Percentiles rank a stretch among this genome's conserved stretches.
Conservation (phyloP, 306 rosid species). For the Neltuma alba region DNA sequence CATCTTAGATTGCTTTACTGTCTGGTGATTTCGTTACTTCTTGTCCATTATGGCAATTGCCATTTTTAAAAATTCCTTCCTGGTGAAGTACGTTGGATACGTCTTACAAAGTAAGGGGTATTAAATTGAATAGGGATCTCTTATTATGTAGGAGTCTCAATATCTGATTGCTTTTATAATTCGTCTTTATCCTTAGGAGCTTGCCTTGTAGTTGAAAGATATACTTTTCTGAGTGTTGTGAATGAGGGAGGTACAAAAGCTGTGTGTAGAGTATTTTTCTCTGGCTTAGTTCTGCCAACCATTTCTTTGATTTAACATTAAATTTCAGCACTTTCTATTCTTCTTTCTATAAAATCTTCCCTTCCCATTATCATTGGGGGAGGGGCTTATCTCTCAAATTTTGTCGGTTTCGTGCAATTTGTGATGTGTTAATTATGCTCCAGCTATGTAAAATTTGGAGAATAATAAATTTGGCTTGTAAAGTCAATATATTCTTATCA, state of each 20-base stretch:
- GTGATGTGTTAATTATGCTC: neutral
- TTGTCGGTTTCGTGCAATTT: neutral
- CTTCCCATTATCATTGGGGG: neutral
- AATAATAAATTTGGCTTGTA: neutral
- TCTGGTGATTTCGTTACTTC: constrained; percentile 27
- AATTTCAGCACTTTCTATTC: neutral
- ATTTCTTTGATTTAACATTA: neutral
- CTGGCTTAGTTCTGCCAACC: neutral
- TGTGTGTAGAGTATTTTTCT: neutral
- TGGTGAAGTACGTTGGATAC: neutral
- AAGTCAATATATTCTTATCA: neutral
- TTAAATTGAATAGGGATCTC: neutral
- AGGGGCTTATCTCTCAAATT: neutral
- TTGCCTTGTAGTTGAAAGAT: neutral
- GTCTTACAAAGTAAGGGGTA: neutral
- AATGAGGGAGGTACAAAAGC: neutral
- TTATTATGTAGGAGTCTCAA: neutral
- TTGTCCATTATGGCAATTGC: constrained; percentile 16
- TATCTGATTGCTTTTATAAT: neutral
- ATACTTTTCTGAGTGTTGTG: neutral
- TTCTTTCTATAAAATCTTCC: neutral
- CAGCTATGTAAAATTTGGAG: neutral
- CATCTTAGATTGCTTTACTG: constrained; percentile 10
- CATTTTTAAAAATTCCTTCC: neutral
- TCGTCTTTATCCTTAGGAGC: neutral